These are phyloP conservation scores for Lolium rigidum DNA, from an alignment of 176 grass and related monocot genomes.

Conservation along the genomic window DNA sequence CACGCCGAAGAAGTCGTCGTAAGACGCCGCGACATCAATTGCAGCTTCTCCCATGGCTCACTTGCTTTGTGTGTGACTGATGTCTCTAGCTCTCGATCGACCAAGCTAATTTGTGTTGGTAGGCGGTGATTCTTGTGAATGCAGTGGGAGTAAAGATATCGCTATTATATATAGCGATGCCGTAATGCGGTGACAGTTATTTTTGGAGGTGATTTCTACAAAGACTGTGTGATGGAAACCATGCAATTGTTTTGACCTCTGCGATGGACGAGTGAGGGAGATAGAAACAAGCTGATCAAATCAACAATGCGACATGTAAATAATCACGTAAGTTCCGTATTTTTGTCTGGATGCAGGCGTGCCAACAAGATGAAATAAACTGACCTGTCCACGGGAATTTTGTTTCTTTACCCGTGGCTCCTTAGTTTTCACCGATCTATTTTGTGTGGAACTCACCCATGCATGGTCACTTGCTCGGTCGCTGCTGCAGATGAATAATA, in stretches of 20 bases:
- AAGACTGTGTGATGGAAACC: constrained; percentile 41
- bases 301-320: not conserved
- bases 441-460: not conserved
- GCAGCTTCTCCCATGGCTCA: not conserved
- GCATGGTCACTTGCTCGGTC: not conserved
- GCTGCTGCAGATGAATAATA: not conserved
- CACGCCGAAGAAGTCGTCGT: not conserved
- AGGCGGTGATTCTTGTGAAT: not conserved
- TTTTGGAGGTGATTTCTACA: not conserved
- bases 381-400: not conserved
- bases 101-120: not conserved
- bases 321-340: not conserved
- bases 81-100: not conserved
- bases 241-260: constrained; percentile 39
- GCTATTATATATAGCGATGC: not conserved
- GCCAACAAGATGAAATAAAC: not conserved
- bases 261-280: not conserved
- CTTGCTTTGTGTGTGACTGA: not conserved
- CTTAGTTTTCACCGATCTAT: constrained; percentile 1
- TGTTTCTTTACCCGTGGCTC: not conserved
- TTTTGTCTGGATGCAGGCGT: not conserved
- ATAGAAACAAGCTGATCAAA: not conserved
- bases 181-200: not conserved
- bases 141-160: not conserved
- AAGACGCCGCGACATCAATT: not conserved